These are phyloP conservation scores for Fonsecaea erecta DNA, from an alignment of 2,329 filamentous ascomycete species.

Conservation along the genomic window DNA sequence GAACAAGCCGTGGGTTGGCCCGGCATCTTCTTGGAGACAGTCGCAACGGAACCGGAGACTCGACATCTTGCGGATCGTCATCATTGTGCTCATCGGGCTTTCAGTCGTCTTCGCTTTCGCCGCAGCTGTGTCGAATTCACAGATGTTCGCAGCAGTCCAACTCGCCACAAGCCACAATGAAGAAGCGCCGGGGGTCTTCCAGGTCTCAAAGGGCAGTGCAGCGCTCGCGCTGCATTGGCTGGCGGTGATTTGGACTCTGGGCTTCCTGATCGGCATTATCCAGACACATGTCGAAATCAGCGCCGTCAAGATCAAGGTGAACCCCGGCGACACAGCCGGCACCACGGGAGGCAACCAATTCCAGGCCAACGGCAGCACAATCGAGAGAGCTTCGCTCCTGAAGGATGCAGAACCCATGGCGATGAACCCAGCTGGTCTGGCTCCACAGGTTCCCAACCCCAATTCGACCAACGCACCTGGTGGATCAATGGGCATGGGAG, in stretches of 20 bases:
- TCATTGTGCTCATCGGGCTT: slow-evolving; percentile 13
- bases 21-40: slow-evolving; percentile 14
- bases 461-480: not conserved
- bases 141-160: slow-evolving; percentile 17
- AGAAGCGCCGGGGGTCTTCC: slow-evolving; percentile 12
- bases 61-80: slow-evolving; percentile 11
- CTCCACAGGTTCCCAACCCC: slow-evolving; percentile 1
- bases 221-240: slow-evolving; percentile 21
- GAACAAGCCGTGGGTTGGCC: slow-evolving; percentile 19
- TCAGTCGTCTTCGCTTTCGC: slow-evolving; percentile 14
- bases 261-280: slow-evolving; percentile 17
- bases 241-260: slow-evolving; percentile 15
- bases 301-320: slow-evolving; percentile 19
- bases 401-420: slow-evolving; percentile 20
- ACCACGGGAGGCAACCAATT: slow-evolving; percentile 12
- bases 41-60: slow-evolving; percentile 10
- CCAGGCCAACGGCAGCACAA: slow-evolving; percentile 17
- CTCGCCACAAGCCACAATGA: slow-evolving; percentile 14
- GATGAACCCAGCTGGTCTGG: slow-evolving; percentile 10
- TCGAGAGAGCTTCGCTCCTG: slow-evolving; percentile 20
- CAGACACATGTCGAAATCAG: slow-evolving; percentile 21
- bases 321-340: slow-evolving; percentile 15
- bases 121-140: slow-evolving; percentile 16
- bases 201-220: slow-evolving; percentile 7
- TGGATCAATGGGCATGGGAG: slow-evolving; percentile 2